phyloP scores from a whole-genome alignment of 1,284 basidiomycete species.

The Phellopilus nigrolimitatus region DNA sequence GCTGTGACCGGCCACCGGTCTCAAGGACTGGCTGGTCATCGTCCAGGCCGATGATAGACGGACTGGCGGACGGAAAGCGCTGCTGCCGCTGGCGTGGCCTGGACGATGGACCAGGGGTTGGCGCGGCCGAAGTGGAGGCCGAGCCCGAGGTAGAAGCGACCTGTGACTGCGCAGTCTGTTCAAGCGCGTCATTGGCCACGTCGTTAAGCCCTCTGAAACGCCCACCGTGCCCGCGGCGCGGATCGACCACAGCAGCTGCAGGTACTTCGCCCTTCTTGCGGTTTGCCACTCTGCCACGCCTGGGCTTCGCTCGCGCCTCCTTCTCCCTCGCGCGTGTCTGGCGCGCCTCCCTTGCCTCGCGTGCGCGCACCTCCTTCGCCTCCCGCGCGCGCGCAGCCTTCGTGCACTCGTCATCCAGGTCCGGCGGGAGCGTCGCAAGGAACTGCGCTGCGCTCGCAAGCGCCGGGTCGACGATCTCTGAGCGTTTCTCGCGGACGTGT shows the following conservation, averaged over 20 bases:
- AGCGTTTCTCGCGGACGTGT: constrained; percentile 1
- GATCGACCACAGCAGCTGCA: background rate
- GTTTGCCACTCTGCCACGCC: constrained; percentile 1
- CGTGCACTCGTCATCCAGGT: constrained; percentile 13
- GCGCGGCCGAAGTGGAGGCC: background rate
- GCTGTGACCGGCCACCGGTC: constrained; percentile 1
- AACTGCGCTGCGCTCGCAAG: constrained; percentile 8
- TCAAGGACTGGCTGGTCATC: background rate
- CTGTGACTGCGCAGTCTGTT: background rate
- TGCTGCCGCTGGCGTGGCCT: background rate
- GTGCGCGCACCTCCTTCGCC: constrained; percentile 1
- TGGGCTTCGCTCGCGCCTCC: background rate
- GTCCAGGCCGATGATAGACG: background rate
- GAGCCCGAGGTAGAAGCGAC: constrained; percentile 8
- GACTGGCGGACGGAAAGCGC: background rate
- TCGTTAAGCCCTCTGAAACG: constrained; percentile 10
- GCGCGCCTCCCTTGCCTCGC: background rate
- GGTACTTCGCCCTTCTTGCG: constrained; percentile 11
- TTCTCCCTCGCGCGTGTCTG: background rate
- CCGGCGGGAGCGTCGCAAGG: constrained; percentile 16
- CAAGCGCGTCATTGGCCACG: background rate
- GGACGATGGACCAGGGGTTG: background rate
- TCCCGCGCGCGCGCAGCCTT: background rate
- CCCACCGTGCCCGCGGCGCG: constrained; percentile 16
- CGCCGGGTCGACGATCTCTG: constrained; percentile 13